phyloP scores from a whole-genome alignment of 2,329 filamentous ascomycete genomes.

The Colletotrichum chrysophilum region DNA sequence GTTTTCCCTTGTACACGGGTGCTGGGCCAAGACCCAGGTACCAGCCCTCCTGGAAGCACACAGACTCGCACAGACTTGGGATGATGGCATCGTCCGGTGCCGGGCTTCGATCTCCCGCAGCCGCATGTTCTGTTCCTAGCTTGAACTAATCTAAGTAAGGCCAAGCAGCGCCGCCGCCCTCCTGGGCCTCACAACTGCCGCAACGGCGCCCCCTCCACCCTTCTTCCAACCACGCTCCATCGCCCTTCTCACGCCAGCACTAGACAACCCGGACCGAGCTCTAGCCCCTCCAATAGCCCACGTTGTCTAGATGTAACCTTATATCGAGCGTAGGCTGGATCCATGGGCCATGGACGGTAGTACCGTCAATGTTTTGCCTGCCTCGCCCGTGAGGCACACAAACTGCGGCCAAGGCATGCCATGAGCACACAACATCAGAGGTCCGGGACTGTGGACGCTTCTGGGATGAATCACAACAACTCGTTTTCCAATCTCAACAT shows the following conservation, averaged over 20 bases:
- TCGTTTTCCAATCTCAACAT: not conserved
- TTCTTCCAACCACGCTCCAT: not conserved
- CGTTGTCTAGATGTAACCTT: slow-evolving; percentile 7
- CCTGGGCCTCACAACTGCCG: not conserved
- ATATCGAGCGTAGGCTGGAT: not conserved
- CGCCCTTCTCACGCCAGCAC: not conserved
- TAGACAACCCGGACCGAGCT: not conserved
- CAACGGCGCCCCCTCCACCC: not conserved
- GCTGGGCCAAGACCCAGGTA: not conserved
- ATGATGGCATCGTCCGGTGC: not conserved
- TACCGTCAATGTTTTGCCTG: not conserved
- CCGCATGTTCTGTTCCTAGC: not conserved
- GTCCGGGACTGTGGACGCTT: not conserved
- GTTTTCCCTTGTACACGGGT: not conserved
- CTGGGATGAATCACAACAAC: slow-evolving; percentile 1
- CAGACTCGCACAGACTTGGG: not conserved
- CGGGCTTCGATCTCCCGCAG: not conserved
- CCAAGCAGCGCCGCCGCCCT: not conserved
- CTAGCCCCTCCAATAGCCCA: not conserved
- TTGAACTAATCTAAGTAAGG: not conserved
- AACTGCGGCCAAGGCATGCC: slow-evolving; percentile 12
- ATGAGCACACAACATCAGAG: slow-evolving; percentile 1
- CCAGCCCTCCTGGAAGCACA: not conserved
- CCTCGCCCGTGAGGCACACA: not conserved
- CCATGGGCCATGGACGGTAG: not conserved